These are phyloP conservation scores for Dendrocalamus sinicus DNA, from an alignment of 176 grass and related monocot genomes.

Conservation along the genomic window DNA sequence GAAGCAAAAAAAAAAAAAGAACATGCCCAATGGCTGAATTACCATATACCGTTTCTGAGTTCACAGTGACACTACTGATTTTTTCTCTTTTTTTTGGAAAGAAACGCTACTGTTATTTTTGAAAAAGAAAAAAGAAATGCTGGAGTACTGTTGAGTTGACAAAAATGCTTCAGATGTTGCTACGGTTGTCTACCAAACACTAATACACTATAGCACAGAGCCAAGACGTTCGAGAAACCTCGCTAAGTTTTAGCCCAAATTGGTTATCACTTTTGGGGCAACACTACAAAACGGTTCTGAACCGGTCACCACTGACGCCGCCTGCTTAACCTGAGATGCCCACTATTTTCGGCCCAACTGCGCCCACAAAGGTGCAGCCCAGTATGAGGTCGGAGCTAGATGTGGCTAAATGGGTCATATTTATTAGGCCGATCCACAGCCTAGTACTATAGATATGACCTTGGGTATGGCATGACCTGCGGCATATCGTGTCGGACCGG, in stretches of 20 bases:
- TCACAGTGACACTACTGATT: neutral
- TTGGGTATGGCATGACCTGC: rapidly evolving
- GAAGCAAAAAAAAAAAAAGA: neutral
- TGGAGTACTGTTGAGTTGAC: neutral
- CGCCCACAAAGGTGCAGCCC: neutral
- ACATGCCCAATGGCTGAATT: neutral
- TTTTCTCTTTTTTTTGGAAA: no score
- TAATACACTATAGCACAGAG: neutral
- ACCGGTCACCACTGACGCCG: no score
- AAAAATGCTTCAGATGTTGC: neutral
- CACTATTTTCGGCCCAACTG: neutral
- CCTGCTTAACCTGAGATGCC: neutral
- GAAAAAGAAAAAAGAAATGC: no score
- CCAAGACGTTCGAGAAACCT: neutral
- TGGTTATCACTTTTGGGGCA: neutral
- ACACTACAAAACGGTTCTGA: neutral
- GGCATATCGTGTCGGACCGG: no score
- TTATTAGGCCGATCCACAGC: no score
- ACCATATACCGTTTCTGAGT: constrained; percentile 6
- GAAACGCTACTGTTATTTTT: neutral
- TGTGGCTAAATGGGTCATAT: no score
- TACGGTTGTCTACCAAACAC: neutral
- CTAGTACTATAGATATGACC: no score
- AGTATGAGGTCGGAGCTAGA: neutral
- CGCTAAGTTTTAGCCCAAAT: neutral